Evolutionary conservation across 805 yeast species (phyloP).

Genomic region (Saccharomycopsis schoenii): DNA sequence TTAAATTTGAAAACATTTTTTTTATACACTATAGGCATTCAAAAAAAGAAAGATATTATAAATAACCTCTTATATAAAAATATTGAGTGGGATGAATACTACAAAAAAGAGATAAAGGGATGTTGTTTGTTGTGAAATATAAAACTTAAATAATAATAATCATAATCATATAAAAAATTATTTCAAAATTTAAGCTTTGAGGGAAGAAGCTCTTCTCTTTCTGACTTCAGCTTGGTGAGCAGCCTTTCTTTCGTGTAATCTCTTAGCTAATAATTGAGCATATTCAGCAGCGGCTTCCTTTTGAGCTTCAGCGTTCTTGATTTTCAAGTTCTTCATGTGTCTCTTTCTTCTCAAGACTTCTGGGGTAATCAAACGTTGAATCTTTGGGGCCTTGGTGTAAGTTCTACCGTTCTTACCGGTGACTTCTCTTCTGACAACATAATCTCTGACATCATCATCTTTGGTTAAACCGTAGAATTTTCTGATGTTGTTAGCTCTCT

Average conservation of each 20-base stretch:
- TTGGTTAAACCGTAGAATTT: constrained; percentile 97
- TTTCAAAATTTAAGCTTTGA: constrained; percentile 56
- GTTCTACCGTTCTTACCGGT: constrained; percentile 90
- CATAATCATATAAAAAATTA: not conserved
- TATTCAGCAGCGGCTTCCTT: constrained; percentile 99
- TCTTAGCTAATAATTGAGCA: constrained; percentile 96
- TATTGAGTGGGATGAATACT: constrained; percentile 1
- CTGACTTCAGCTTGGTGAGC: constrained; percentile 90
- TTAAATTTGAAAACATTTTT: not conserved
- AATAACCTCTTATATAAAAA: constrained; percentile 1
- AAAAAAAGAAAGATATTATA: not conserved
- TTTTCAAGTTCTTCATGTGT: constrained; percentile 86
- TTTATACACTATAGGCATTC: not conserved
- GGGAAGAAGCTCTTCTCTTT: constrained; percentile 99
- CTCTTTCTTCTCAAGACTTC: constrained; percentile 99
- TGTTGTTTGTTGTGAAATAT: not conserved
- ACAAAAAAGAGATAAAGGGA: not conserved
- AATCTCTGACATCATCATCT: constrained; percentile 77
- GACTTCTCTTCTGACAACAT: constrained; percentile 96
- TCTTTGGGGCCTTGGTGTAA: constrained; percentile 99
- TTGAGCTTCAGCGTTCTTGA: constrained; percentile 95
- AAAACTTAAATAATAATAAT: not conserved
- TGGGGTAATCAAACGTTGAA: constrained; percentile 99
- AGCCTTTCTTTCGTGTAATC: constrained; percentile 97
- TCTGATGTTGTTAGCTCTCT: constrained; percentile 99